Percentiles rank a stretch among this genome's conserved stretches.
Evolutionary conservation across 2,329 filamentous ascomycete genomes (phyloP).

Genomic region (Fusarium chaquense): DNA sequence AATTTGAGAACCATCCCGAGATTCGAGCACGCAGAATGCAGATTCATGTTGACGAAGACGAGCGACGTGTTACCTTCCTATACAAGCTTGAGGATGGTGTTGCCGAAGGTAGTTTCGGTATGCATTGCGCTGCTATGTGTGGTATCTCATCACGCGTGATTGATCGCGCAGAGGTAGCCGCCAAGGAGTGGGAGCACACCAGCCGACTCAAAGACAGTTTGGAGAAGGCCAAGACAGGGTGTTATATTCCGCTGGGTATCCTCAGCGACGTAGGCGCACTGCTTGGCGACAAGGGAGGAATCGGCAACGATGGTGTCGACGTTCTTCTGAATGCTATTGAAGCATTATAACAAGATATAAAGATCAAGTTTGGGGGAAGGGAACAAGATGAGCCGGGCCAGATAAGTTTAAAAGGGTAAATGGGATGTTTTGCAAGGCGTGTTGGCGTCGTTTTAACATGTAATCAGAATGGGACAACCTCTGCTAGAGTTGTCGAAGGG

Average conservation of each 20-base stretch:
- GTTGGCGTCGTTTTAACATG: conserved; percentile 36
- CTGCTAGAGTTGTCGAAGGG: conserved; percentile 34
- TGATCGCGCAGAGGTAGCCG: conserved; percentile 86
- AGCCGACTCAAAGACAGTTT: conserved; percentile 89
- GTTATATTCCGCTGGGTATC: conserved; percentile 85
- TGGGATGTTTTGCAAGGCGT: conserved; percentile 24
- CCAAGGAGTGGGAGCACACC: conserved; percentile 94
- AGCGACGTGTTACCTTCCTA: conserved; percentile 91
- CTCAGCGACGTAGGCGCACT: conserved; percentile 89
- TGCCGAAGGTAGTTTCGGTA: conserved; percentile 96
- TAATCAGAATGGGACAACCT: conserved; percentile 14
- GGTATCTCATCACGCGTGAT: conserved; percentile 88
- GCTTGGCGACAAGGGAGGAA: conserved; percentile 68
- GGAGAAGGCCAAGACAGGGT: conserved; percentile 81
- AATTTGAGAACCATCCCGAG: conserved; percentile 91
- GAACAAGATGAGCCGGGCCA: conserved; percentile 5
- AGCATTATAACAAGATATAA: conserved; percentile 57
- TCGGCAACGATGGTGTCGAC: conserved; percentile 66
- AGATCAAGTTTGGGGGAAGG: neutral
- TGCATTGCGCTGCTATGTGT: conserved; percentile 99
- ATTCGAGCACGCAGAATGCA: conserved; percentile 90
- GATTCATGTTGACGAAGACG: conserved; percentile 88
- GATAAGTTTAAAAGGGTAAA: conserved; percentile 2
- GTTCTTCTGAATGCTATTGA: conserved; percentile 72
- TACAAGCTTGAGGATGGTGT: conserved; percentile 95